These are phyloP conservation scores for Bruguiera parviflora DNA, from an alignment of 345 rosid genomes.

Conservation along the genomic window DNA sequence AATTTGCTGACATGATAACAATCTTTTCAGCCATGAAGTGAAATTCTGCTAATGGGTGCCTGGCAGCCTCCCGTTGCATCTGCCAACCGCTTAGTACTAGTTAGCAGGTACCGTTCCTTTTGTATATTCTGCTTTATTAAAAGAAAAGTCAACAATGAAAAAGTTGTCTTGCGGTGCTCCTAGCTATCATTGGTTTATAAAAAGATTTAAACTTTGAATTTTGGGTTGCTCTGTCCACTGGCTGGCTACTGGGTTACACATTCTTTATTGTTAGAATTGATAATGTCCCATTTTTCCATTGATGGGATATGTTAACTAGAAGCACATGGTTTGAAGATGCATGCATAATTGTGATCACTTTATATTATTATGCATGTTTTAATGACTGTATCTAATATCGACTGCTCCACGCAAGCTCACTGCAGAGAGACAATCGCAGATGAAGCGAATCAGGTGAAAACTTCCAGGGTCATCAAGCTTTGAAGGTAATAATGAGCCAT, in stretches of 20 bases:
- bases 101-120: too few species aligned
- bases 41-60: too few species aligned
- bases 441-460: conserved; percentile 6
- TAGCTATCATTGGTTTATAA: too few species aligned
- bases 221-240: background rate
- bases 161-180: too few species aligned
- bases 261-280: background rate
- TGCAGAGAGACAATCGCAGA: background rate
- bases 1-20: too few species aligned
- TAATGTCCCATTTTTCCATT: conserved; percentile 10
- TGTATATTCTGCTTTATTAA: too few species aligned
- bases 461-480: conserved; percentile 8
- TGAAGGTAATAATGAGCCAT: background rate
- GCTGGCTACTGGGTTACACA: background rate
- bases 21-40: too few species aligned
- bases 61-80: too few species aligned
- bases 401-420: background rate
- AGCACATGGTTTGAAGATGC: conserved; percentile 13
- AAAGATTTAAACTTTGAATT: conserved; percentile 4
- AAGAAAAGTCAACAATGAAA: too few species aligned
- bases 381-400: too few species aligned
- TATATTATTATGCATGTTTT: background rate
- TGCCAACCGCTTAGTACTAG: too few species aligned
- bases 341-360: background rate
- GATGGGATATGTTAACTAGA: conserved; percentile 19